Evolutionary conservation across 108 stramenopile species (phyloP).

Genomic region (Nitzschia palea): DNA sequence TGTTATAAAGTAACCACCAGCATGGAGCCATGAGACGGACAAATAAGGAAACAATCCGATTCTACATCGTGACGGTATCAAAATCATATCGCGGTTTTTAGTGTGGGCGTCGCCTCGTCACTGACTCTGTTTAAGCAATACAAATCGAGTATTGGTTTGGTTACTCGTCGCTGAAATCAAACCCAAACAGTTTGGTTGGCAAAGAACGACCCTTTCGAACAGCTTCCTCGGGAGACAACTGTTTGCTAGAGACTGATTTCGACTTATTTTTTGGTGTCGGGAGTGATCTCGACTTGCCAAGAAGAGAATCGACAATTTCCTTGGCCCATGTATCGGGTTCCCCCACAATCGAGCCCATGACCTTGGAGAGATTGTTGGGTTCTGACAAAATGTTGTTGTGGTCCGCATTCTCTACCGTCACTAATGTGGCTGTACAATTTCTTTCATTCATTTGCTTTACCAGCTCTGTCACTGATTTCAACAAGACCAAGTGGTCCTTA

Average conservation of each 20-base stretch:
- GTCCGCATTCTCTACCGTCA: conserved; percentile 6
- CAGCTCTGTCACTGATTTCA: background rate
- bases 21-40: too few relatives aligned
- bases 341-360: conserved; percentile 23
- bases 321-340: conserved; percentile 19
- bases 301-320: conserved; percentile 13
- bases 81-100: too few relatives aligned
- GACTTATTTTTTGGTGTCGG: background rate
- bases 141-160: too few relatives aligned
- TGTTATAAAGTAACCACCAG: too few relatives aligned
- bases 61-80: too few relatives aligned
- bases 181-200: background rate
- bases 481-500: conserved; percentile 15
- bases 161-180: too few relatives aligned
- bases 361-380: conserved; percentile 8
- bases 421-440: conserved; percentile 11
- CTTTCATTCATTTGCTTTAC: conserved; percentile 13
- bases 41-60: too few relatives aligned
- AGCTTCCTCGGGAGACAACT: too few relatives aligned
- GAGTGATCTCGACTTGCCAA: background rate
- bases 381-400: conserved; percentile 26
- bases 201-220: background rate
- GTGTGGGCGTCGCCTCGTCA: too few relatives aligned
- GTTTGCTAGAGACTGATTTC: too few relatives aligned
- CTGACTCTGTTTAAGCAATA: too few relatives aligned